Conservation (phyloP, 1,284 basidiomycete genomes). For the Garcileccinum viscosum region DNA sequence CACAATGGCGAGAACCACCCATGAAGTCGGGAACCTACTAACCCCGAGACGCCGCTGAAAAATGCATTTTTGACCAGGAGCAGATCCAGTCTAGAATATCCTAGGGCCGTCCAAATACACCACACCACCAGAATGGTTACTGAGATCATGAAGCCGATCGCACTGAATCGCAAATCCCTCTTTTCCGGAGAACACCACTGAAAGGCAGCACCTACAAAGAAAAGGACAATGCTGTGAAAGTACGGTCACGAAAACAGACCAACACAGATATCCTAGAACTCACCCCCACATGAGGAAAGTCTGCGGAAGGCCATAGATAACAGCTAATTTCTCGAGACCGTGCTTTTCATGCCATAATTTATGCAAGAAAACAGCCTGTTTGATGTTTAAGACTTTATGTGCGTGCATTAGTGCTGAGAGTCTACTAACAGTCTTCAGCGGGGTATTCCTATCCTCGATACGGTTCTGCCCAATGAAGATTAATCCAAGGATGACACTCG, state of each 20-base stretch:
- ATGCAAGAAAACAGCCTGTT: conserved; percentile 38
- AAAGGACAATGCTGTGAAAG: conserved; percentile 33
- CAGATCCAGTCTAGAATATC: neutral
- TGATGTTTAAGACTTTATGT: conserved; percentile 1
- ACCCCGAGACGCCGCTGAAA: neutral
- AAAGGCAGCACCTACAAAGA: conserved; percentile 33
- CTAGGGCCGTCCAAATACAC: conserved; percentile 31
- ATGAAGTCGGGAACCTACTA: too few relatives aligned
- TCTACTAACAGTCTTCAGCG: conserved; percentile 35
- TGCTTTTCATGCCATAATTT: conserved; percentile 29
- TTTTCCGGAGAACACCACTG: conserved; percentile 31
- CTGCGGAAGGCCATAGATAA: conserved; percentile 45
- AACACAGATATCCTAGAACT: conserved; percentile 19
- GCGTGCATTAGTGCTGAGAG: neutral
- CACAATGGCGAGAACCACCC: too few relatives aligned
- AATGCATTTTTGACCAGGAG: neutral
- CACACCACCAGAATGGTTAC: conserved; percentile 24
- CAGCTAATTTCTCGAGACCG: conserved; percentile 45
- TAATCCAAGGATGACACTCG: conserved; percentile 47
- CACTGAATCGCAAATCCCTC: neutral
- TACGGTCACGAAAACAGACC: conserved; percentile 1
- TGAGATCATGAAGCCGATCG: conserved; percentile 9
- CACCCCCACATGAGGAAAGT: conserved; percentile 48
- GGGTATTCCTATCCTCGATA: conserved; percentile 35
- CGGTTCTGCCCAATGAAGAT: conserved; percentile 46